Conservation (phyloP, 208 protist genomes). For the Trichomonas tenax region DNA sequence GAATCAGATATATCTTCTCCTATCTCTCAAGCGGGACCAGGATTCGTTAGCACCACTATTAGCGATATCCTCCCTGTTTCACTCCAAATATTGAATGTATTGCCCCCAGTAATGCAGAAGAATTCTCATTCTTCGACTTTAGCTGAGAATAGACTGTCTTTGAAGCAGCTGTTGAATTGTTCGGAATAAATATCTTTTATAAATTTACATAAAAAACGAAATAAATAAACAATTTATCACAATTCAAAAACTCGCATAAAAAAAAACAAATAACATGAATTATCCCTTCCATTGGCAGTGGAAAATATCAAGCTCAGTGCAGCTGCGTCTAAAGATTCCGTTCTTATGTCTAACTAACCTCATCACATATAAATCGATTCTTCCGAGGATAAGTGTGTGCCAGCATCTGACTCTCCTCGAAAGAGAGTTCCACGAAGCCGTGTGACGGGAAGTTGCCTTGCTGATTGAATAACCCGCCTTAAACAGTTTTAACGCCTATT, state of each 20-base stretch:
- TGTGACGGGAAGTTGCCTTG: not conserved
- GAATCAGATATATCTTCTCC: not conserved
- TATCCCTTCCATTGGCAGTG: not conserved
- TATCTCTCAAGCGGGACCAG: not conserved
- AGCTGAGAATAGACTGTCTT: not conserved
- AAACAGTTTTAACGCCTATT: not conserved
- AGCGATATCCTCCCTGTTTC: not conserved
- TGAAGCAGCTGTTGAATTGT: not conserved
- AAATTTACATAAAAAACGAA: not conserved
- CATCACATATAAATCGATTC: not conserved
- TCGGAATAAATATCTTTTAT: not conserved
- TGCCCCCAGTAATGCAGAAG: not conserved
- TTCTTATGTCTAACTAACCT: not conserved
- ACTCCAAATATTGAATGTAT: not conserved
- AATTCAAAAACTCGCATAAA: not conserved
- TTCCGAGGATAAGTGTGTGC: not conserved
- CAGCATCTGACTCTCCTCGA: not conserved
- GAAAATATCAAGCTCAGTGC: not conserved
- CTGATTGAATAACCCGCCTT: not conserved
- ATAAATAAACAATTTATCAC: not conserved
- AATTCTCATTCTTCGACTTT: not conserved
- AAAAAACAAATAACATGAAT: not conserved
- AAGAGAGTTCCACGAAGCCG: not conserved
- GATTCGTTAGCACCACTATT: not conserved
- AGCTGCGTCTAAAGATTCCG: not conserved